A percentile compares a stretch with the other conserved stretches of the same genome.
These are phyloP conservation scores for Tremellales sp. DNA, from an alignment of 1,284 basidiomycete species.

Conservation along the genomic window DNA sequence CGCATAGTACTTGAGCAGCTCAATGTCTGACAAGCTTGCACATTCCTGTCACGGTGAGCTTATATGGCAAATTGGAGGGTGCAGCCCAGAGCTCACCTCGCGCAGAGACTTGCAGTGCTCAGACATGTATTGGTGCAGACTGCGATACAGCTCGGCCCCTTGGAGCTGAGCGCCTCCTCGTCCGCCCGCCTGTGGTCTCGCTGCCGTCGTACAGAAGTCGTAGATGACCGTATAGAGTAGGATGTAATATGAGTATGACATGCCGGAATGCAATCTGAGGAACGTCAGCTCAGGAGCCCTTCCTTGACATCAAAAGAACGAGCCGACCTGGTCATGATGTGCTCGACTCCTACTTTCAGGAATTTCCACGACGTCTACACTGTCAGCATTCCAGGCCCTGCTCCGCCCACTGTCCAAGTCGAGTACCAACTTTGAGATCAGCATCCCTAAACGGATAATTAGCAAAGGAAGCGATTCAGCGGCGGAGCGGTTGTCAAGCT, in stretches of 20 bases:
- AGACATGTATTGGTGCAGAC: conserved; percentile 79
- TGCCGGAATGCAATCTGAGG: conserved; percentile 68
- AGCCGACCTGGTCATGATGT: conserved; percentile 71
- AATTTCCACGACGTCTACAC: conserved; percentile 76
- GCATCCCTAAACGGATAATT: conserved; percentile 23
- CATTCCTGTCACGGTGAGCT: conserved; percentile 59
- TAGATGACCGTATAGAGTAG: conserved; percentile 89
- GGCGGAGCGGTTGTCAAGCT: conserved; percentile 8
- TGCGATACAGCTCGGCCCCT: conserved; percentile 90
- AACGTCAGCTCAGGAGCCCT: neutral
- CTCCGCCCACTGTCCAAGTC: too few species aligned
- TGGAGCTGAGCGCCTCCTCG: conserved; percentile 84
- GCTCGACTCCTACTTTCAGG: conserved; percentile 82
- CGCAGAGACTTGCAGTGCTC: conserved; percentile 66
- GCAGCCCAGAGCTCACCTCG: conserved; percentile 53
- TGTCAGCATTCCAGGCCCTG: neutral
- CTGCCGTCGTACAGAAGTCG: conserved; percentile 77
- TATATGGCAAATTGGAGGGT: neutral
- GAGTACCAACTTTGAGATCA: conserved; percentile 19
- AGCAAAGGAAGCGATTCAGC: too few species aligned
- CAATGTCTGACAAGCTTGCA: conserved; percentile 76
- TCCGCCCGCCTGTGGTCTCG: conserved; percentile 11
- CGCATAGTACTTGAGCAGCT: conserved; percentile 86
- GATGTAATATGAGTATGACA: conserved; percentile 90
- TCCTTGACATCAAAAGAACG: neutral